Percentiles rank a stretch among this genome's conserved stretches.
phyloP scores from a whole-genome alignment of 352 stramenopile genomes.

The Stramenopiles sp. region DNA sequence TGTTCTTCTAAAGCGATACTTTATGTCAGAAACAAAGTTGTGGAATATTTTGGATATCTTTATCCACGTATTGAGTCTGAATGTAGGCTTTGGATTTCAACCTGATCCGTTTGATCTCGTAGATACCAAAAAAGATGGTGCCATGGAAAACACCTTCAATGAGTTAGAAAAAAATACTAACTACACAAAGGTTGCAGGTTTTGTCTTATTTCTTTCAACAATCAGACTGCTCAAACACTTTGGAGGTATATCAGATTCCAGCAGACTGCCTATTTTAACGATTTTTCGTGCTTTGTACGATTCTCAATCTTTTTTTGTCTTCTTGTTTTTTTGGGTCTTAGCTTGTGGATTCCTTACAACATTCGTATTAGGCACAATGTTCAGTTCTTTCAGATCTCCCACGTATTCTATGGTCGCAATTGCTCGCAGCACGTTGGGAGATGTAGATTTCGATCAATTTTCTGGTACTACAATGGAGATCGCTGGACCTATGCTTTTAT shows the following conservation, averaged over 20 bases:
- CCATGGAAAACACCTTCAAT: not conserved
- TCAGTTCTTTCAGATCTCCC: not conserved
- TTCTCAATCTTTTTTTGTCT: not conserved
- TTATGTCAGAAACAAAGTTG: not conserved
- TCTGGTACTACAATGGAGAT: not conserved
- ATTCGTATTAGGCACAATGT: not conserved
- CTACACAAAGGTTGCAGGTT: not conserved
- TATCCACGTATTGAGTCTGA: not conserved
- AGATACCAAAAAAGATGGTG: too few species aligned
- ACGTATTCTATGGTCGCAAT: not conserved
- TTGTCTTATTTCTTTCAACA: not conserved
- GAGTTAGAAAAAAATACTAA: not conserved
- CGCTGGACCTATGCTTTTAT: not conserved
- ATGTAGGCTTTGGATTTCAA: not conserved
- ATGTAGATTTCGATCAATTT: constrained; percentile 10
- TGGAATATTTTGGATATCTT: constrained; percentile 7
- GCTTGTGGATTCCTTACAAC: not conserved
- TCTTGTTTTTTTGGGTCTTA: not conserved
- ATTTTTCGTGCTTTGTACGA: not conserved
- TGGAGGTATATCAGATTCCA: not conserved
- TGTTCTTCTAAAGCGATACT: not conserved
- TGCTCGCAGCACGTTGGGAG: not conserved
- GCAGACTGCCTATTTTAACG: not conserved
- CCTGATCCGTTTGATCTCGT: not conserved
- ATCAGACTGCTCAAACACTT: not conserved